These are phyloP conservation scores for Fomitopsis pulvina DNA, from an alignment of 768 basidiomycete species.

Conservation along the genomic window DNA sequence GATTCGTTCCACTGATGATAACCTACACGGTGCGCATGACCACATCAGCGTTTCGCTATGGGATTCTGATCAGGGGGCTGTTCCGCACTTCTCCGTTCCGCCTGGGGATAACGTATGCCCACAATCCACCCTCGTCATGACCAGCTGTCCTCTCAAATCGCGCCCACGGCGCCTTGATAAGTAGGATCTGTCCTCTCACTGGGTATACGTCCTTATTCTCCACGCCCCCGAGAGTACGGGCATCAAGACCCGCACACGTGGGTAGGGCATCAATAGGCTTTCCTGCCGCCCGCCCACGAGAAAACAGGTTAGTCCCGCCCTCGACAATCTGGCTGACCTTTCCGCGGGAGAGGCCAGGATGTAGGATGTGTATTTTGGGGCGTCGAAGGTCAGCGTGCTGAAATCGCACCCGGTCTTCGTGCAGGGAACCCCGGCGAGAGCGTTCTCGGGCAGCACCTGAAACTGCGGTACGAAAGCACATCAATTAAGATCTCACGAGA, in stretches of 20 bases:
- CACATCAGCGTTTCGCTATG: neutral
- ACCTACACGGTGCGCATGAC: constrained; percentile 30
- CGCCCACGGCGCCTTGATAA: constrained; percentile 43
- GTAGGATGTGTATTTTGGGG: constrained; percentile 55
- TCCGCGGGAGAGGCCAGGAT: constrained; percentile 49
- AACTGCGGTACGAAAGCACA: no score
- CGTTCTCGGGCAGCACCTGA: constrained; percentile 31
- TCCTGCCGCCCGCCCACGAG: constrained; percentile 5
- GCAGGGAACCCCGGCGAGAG: constrained; percentile 29
- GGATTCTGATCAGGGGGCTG: neutral
- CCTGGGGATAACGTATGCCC: constrained; percentile 64
- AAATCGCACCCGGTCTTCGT: constrained; percentile 51
- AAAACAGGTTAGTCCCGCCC: constrained; percentile 35
- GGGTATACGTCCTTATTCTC: constrained; percentile 44
- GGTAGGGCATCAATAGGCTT: constrained; percentile 44
- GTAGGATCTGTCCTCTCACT: constrained; percentile 38
- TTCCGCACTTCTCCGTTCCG: constrained; percentile 42
- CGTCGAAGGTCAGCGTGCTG: constrained; percentile 64
- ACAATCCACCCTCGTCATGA: constrained; percentile 30
- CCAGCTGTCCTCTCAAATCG: constrained; percentile 44
- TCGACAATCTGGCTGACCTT: constrained; percentile 65
- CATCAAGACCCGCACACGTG: constrained; percentile 64
- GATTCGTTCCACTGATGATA: constrained; percentile 56
- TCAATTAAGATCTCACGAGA: no score
- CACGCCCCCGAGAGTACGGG: constrained; percentile 43